Percentiles rank a stretch among this genome's conserved stretches.
These are phyloP conservation scores for Dactylellina cionopaga DNA, from an alignment of 2,329 filamentous ascomycete genomes.

Conservation along the genomic window DNA sequence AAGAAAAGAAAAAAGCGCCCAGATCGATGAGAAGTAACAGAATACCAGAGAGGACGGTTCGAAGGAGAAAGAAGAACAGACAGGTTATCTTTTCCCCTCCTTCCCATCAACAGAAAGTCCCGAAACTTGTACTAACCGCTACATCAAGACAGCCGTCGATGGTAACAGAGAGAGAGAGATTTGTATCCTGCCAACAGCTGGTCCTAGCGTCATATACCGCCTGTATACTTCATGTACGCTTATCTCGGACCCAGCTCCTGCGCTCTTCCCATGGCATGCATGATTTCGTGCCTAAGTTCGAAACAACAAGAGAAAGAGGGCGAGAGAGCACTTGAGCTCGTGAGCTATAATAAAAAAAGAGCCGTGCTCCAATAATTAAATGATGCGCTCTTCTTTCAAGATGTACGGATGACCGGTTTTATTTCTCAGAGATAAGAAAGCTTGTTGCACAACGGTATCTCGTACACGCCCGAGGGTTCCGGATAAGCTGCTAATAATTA, in stretches of 20 bases:
- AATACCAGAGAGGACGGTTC: not conserved
- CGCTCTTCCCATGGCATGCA: slow-evolving; percentile 22
- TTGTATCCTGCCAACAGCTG: not conserved
- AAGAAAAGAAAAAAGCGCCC: slow-evolving; percentile 3
- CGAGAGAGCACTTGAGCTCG: not conserved
- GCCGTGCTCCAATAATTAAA: not conserved
- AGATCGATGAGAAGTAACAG: too few relatives aligned
- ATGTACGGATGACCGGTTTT: not conserved
- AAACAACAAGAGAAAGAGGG: not conserved
- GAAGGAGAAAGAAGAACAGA: not conserved
- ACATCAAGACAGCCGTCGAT: not conserved
- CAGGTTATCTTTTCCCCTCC: too few relatives aligned
- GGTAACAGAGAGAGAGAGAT: not conserved
- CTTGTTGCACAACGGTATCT: slow-evolving; percentile 11
- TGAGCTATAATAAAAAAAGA: not conserved
- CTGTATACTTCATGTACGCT: slow-evolving; percentile 15
- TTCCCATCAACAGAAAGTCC: too few relatives aligned
- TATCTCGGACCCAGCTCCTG: slow-evolving; percentile 43
- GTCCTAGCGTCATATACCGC: not conserved
- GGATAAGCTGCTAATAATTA: not conserved
- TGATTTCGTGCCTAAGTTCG: not conserved
- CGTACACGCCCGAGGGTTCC: slow-evolving; percentile 26
- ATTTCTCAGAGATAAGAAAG: slow-evolving; percentile 19
- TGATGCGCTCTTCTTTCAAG: not conserved
- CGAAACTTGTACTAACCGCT: too few relatives aligned